These are phyloP conservation scores for Ophiocordyceps camponoti-leonardi DNA, from an alignment of 2,329 filamentous ascomycete species.

Conservation along the genomic window DNA sequence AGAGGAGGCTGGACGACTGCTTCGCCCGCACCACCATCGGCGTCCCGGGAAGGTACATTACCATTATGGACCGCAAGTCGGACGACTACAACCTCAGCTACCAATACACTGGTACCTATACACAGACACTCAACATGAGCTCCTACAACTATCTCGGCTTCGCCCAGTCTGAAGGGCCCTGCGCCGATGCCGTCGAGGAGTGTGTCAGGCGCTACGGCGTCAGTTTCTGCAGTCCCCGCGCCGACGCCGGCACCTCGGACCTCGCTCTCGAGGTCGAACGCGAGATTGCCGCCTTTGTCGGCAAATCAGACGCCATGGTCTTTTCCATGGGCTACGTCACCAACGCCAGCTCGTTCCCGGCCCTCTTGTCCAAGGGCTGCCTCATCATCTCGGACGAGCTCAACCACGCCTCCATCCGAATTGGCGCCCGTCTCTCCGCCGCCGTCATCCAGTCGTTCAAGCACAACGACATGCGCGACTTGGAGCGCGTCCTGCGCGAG, in stretches of 20 bases:
- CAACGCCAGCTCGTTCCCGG: conserved; percentile 84
- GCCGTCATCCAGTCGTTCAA: conserved; percentile 94
- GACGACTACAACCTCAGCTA: conserved; percentile 87
- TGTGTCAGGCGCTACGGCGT: conserved; percentile 74
- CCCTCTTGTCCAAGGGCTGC: conserved; percentile 80
- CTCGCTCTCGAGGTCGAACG: conserved; percentile 79
- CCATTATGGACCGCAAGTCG: conserved; percentile 75
- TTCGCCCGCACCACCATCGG: conserved; percentile 86
- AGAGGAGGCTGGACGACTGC: conserved; percentile 91
- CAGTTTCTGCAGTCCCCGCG: conserved; percentile 62
- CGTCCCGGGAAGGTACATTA: conserved; percentile 88
- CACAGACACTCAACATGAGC: conserved; percentile 94
- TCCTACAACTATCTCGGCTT: conserved; percentile 99
- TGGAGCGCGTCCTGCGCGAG: conserved; percentile 76
- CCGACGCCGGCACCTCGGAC: conserved; percentile 75
- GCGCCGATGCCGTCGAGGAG: conserved; percentile 82
- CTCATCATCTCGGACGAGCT: conserved; percentile 93
- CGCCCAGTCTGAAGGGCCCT: conserved; percentile 91
- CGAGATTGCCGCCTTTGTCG: conserved; percentile 77
- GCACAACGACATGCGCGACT: conserved; percentile 85
- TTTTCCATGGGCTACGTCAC: conserved; percentile 99
- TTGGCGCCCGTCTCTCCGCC: conserved; percentile 82
- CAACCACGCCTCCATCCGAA: conserved; percentile 94
- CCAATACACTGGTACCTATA: conserved; percentile 73
- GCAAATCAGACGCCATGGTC: conserved; percentile 87